phyloP scores from a whole-genome alignment of 192 early-diverging fungal genomes.

The Coemansia sp. region DNA sequence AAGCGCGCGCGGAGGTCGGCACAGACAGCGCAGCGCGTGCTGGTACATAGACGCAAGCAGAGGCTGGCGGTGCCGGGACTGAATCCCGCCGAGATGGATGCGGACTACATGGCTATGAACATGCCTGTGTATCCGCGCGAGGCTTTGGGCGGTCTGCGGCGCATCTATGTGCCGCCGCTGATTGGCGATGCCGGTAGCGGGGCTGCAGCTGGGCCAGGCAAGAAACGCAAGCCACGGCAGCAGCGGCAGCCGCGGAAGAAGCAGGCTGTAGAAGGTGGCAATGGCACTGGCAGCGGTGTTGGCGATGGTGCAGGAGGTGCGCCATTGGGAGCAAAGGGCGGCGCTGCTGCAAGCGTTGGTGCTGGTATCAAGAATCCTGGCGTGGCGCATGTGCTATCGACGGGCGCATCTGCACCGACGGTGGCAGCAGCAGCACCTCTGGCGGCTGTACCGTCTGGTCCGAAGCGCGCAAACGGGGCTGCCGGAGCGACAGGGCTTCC shows the following conservation, averaged over 20 bases:
- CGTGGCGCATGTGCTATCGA: no score
- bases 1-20: slow-evolving; percentile 27
- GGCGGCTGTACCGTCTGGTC: neutral
- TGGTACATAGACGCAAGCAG: slow-evolving; percentile 37
- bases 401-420: neutral
- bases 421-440: slow-evolving; percentile 4
- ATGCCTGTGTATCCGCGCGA: slow-evolving; percentile 40
- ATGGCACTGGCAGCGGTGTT: neutral
- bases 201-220: slow-evolving; percentile 7
- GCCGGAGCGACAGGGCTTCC: no score
- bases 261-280: neutral
- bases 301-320: neutral
- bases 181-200: slow-evolving; percentile 14
- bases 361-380: no score
- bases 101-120: slow-evolving; percentile 38
- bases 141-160: slow-evolving; percentile 16
- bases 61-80: slow-evolving; percentile 30
- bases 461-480: no score
- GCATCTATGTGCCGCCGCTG: slow-evolving; percentile 31
- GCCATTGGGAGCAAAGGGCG: slow-evolving; percentile 1
- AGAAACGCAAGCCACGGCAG: slow-evolving; percentile 46
- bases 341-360: neutral
- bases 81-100: slow-evolving; percentile 41
- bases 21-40: slow-evolving; percentile 24
- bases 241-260: slow-evolving; percentile 38